These are phyloP conservation scores for Amauroascus niger DNA, from an alignment of 2,329 filamentous ascomycete species.

Conservation along the genomic window DNA sequence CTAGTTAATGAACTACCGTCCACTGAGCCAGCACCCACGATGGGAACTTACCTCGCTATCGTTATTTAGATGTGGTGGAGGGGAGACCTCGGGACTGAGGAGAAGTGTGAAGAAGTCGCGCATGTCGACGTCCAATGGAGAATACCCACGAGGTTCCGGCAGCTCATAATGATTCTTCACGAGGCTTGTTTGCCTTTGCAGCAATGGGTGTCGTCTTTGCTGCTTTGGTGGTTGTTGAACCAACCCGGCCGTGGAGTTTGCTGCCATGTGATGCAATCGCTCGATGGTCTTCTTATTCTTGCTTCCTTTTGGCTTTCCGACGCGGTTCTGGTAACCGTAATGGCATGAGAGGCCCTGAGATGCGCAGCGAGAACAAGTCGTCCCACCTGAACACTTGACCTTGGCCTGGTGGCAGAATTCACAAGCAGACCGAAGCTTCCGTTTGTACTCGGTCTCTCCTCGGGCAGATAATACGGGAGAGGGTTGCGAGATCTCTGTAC, in stretches of 20 bases:
- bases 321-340: slow-evolving; percentile 1
- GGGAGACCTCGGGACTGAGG: neutral
- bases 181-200: neutral
- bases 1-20: neutral
- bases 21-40: neutral
- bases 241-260: neutral
- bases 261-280: neutral
- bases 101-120: neutral
- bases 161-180: neutral
- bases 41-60: neutral
- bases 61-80: neutral
- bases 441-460: neutral
- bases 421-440: slow-evolving; percentile 4
- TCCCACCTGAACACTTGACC: slow-evolving; percentile 2
- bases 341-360: slow-evolving; percentile 2
- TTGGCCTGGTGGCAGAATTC: slow-evolving; percentile 3
- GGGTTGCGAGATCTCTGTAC: too few species aligned
- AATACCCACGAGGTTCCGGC: neutral
- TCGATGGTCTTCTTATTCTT: slow-evolving; percentile 5
- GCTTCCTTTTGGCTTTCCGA: slow-evolving; percentile 3
- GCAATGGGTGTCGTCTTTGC: too few species aligned
- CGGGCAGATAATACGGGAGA: neutral
- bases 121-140: neutral
- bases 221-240: too few species aligned
- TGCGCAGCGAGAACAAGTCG: slow-evolving; percentile 1